Conservation (phyloP, 176 grass and related monocot genomes). For the Triticum aestivum region IWGSC_CS_RefSeq_v2.1 NC_057800.1:442682065-442682564, state of each 20-base stretch:
- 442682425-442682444: neutral
- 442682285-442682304: constrained; percentile 36
- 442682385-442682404: neutral
- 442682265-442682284: neutral
- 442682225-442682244: neutral
- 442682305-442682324: neutral
- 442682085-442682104: no score
- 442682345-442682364: constrained; percentile 6
- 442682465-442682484: no score
- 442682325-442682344: neutral
- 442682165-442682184: constrained; percentile 10
- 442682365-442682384: constrained; percentile 8
- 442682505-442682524: no score
- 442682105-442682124: no score
- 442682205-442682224: neutral
- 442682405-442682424: neutral
- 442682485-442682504: no score
- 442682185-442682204: neutral
- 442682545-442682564: neutral
- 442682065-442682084: no score
- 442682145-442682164: neutral
- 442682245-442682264: neutral
- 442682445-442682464: neutral
- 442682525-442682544: neutral
- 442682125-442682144: no score